Base-by-base conservation (phyloP, 345 rosid genomes). In the Linum lewisii region DNA sequence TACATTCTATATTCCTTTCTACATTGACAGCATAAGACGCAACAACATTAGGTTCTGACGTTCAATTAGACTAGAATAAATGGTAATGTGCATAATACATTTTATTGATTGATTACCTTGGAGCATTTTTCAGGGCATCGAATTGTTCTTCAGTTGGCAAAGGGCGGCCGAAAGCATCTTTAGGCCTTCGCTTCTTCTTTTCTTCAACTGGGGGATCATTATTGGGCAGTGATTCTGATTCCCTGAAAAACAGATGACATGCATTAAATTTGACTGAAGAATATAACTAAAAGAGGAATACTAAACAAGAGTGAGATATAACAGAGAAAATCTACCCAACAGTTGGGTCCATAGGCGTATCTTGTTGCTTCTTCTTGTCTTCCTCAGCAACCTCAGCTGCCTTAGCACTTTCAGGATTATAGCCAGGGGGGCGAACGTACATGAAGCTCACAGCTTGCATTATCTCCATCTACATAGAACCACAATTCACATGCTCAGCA, bases 401-500 rank as follows among this genome's bases (percentile, higher is more conserved):
- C 78, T 87, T 93, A 61, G 97, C 97, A 73, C 95, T 93, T 74
- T 93, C 99, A 6, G 95, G 78, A 77, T 82, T 85, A 73, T 82
- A 93, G 38, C 99, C 95, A 60, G 97, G 99, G 1, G 99, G 97
- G 1, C 99, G 93, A 63, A 93, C 82, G 67, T 89, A 93, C 97
- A 93, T 89, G 66, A 92, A 92, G 73, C 98, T 88, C 59, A 92
- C 96, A 16, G 96, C 99, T 82, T 89, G 84, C 95, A 93, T 85
- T 37, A 73, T 84, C 76, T 89, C 94, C 22, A 89, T 71, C 99
- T 93, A 60, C 58, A 14, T 37, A 63, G 18, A 36, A 23, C 20
- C 23, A 20, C 56, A 24, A 36, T 18, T 52, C 23, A 20, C 56
- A 24, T 20, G 56, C 8, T 7, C 23, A 24, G 13, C 8, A 52